phyloP scores from a whole-genome alignment of 2,329 filamentous ascomycete species.

The Verticillium albo-atrum region DNA sequence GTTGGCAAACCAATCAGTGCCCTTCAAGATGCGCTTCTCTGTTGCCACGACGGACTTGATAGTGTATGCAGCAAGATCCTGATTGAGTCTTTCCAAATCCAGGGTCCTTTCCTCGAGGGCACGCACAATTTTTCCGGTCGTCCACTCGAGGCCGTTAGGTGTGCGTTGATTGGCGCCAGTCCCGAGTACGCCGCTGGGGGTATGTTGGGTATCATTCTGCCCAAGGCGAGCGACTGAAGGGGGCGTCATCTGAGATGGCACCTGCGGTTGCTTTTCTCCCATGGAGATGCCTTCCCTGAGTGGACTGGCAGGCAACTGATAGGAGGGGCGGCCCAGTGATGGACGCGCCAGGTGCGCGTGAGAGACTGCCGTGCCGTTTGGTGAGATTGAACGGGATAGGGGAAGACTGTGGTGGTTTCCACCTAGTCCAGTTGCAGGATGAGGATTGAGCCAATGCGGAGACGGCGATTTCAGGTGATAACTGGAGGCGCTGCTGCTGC shows the following conservation, averaged over 20 bases:
- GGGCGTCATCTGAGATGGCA: conserved; percentile 3
- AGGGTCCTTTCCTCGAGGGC: conserved; percentile 33
- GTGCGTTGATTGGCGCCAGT: conserved; percentile 11
- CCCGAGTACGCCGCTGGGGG: conserved; percentile 14
- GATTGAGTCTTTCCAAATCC: conserved; percentile 41
- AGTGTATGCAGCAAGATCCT: conserved; percentile 37
- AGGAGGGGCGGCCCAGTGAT: background rate
- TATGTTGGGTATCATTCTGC: conserved; percentile 14
- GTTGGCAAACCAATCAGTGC: conserved; percentile 43
- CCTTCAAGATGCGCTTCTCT: conserved; percentile 33
- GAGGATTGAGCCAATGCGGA: background rate
- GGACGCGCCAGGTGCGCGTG: background rate
- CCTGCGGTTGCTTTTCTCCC: background rate
- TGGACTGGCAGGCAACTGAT: background rate
- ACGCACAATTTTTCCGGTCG: conserved; percentile 35
- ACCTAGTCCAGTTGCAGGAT: background rate
- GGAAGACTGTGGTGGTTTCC: background rate
- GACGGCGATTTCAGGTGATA: background rate
- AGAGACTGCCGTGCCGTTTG: background rate
- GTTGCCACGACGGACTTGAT: conserved; percentile 39
- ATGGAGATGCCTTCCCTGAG: background rate
- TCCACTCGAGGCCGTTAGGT: conserved; percentile 33
- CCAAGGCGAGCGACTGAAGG: conserved; percentile 7
- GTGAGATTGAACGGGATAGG: background rate
- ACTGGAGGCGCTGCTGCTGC: background rate